Percentiles rank a stretch among this genome's conserved stretches.
These are phyloP conservation scores for Solanum paucissectum DNA, from an alignment of 257 asterid species.

Conservation along the genomic window DNA sequence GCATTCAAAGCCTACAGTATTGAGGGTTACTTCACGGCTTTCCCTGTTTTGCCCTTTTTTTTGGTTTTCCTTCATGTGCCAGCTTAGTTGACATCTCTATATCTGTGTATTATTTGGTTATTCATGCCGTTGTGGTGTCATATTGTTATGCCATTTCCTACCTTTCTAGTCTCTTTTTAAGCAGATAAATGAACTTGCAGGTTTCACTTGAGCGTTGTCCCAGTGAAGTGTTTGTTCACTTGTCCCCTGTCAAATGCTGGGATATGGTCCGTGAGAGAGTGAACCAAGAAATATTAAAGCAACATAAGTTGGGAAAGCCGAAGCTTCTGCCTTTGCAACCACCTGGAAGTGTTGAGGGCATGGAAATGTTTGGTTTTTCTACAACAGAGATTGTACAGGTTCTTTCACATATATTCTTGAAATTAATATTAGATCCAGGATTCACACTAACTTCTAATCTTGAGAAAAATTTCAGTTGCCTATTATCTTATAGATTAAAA, in stretches of 20 bases:
- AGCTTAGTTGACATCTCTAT: neutral
- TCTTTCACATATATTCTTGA: neutral
- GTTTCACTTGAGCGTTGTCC: conserved; percentile 69
- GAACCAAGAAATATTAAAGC: conserved; percentile 72
- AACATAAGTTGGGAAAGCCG: conserved; percentile 61
- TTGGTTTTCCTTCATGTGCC: neutral
- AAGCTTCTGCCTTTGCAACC: conserved; percentile 96
- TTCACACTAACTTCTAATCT: neutral
- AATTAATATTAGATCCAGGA: neutral
- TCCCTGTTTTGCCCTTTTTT: neutral
- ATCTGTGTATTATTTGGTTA: neutral
- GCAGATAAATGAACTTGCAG: conserved; percentile 22
- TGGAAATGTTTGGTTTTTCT: conserved; percentile 95
- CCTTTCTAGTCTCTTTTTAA: neutral
- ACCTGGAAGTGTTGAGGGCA: conserved; percentile 92
- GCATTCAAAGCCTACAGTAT: neutral
- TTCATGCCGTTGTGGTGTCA: neutral
- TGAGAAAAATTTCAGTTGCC: neutral
- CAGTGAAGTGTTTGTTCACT: conserved; percentile 65
- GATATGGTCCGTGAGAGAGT: conserved; percentile 90
- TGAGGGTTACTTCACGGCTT: neutral
- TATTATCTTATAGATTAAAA: neutral
- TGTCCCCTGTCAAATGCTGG: conserved; percentile 84
- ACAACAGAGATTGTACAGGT: conserved; percentile 91
- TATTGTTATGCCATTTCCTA: neutral